Conservation (phyloP, 2,329 filamentous ascomycete genomes). For the Plenodomus biglobosus region DNA sequence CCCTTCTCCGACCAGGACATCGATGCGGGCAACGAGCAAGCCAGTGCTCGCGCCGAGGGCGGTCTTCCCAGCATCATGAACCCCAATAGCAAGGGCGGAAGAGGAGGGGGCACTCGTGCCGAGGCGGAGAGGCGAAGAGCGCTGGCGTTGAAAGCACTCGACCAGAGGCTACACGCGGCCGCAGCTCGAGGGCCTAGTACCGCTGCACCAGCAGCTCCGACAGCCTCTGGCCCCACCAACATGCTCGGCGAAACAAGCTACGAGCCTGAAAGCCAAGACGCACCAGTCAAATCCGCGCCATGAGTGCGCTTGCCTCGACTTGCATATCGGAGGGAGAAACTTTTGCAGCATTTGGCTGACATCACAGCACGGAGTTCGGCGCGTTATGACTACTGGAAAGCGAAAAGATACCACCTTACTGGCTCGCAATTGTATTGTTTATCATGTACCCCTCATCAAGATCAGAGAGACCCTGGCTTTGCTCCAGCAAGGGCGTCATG, state of each 20-base stretch:
- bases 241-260: conserved; percentile 48
- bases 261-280: conserved; percentile 45
- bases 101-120: conserved; percentile 70
- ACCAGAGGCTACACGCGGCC: conserved; percentile 88
- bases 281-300: conserved; percentile 21
- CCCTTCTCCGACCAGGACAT: conserved; percentile 84
- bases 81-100: conserved; percentile 49
- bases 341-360: neutral
- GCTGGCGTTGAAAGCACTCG: conserved; percentile 84
- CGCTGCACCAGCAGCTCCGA: conserved; percentile 43
- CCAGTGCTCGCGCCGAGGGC: conserved; percentile 64
- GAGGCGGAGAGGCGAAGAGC: conserved; percentile 90
- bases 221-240: conserved; percentile 31
- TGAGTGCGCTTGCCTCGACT: conserved; percentile 12
- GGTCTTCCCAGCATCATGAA: conserved; percentile 63
- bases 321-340: neutral
- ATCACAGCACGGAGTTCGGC: conserved; percentile 2
- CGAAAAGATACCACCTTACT: conserved; percentile 25
- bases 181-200: conserved; percentile 54
- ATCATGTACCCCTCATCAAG: conserved; percentile 18
- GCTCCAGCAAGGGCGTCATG: conserved; percentile 20
- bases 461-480: conserved; percentile 16
- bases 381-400: neutral
- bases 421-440: conserved; percentile 25
- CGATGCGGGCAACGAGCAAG: conserved; percentile 70